Evolutionary conservation across 2,329 filamentous ascomycete species (phyloP).

Genomic region (Lachnellula occidentalis): DNA sequence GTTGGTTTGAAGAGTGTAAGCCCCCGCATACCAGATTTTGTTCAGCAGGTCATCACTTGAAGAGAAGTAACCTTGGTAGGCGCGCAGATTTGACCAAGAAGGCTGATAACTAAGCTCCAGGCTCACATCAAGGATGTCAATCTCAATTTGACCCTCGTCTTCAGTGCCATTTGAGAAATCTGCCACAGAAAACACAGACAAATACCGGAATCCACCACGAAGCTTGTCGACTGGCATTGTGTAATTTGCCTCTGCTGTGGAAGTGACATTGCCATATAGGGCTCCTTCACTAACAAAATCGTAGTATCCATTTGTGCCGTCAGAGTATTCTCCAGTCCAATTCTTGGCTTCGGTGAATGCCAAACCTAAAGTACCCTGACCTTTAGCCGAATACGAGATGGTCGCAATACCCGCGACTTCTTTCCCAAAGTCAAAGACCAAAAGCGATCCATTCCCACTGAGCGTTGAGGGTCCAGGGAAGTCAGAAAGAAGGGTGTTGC

Average conservation of each 20-base stretch:
- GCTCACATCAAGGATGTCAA: conserved; percentile 29
- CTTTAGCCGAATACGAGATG: conserved; percentile 42
- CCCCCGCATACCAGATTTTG: conserved; percentile 46
- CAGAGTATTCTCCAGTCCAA: conserved; percentile 40
- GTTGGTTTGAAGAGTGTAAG: conserved; percentile 37
- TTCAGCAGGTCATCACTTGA: conserved; percentile 45
- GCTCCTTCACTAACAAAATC: conserved; percentile 41
- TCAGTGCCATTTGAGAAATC: conserved; percentile 22
- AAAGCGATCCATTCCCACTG: conserved; percentile 41
- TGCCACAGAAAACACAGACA: conserved; percentile 39
- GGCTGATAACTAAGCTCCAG: conserved; percentile 37
- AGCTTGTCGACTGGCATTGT: conserved; percentile 39
- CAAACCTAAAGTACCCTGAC: conserved; percentile 37
- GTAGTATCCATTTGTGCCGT: conserved; percentile 40
- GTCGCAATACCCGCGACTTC: conserved; percentile 53
- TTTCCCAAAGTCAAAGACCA: conserved; percentile 54
- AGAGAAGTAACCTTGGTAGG: conserved; percentile 51
- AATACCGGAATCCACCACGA: conserved; percentile 48
- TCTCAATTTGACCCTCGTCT: conserved; percentile 13
- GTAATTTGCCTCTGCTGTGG: conserved; percentile 32
- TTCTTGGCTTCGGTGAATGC: conserved; percentile 44
- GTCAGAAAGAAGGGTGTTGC: conserved; percentile 36
- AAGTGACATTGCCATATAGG: conserved; percentile 38
- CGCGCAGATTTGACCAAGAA: conserved; percentile 37
- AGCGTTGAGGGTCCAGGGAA: conserved; percentile 14